Percentiles rank a stretch among this genome's conserved stretches.
Conservation (phyloP, 305 asterid species). For the Fraxinus platypoda region DNA sequence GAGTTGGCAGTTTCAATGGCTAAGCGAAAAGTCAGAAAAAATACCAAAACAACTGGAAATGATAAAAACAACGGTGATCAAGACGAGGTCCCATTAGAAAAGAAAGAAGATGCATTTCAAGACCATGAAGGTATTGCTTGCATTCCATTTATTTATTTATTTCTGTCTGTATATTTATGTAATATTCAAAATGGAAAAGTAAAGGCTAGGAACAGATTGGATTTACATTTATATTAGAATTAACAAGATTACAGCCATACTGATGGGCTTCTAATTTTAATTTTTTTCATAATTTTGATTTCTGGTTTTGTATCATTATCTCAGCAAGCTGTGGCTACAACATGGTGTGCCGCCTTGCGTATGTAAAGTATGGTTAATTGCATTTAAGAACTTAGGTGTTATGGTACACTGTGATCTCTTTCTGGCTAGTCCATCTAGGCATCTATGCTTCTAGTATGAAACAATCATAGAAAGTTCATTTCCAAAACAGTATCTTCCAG, state of each 20-base stretch:
- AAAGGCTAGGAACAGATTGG: neutral
- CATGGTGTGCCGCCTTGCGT: neutral
- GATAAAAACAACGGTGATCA: constrained; percentile 7
- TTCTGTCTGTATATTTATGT: constrained; percentile 2
- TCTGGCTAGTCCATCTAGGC: neutral
- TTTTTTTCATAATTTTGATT: neutral
- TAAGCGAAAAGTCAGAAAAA: constrained; percentile 28
- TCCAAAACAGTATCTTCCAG: neutral
- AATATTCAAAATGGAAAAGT: neutral
- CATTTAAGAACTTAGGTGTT: neutral
- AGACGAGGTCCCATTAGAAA: constrained; percentile 20
- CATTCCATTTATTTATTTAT: constrained; percentile 5
- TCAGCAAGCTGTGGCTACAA: neutral
- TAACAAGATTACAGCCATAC: neutral
- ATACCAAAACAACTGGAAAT: constrained; percentile 17
- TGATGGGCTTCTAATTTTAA: neutral
- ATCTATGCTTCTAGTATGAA: neutral
- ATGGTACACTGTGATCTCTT: neutral
- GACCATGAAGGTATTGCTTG: constrained; percentile 34
- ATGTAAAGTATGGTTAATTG: neutral
- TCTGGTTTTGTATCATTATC: neutral
- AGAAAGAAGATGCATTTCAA: constrained; percentile 26
- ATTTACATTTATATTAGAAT: neutral
- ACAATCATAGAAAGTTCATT: neutral
- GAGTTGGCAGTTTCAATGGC: constrained; percentile 30